These are phyloP conservation scores for Pichia cabralensis DNA, from an alignment of 805 yeast genomes.

Conservation along the genomic window DNA sequence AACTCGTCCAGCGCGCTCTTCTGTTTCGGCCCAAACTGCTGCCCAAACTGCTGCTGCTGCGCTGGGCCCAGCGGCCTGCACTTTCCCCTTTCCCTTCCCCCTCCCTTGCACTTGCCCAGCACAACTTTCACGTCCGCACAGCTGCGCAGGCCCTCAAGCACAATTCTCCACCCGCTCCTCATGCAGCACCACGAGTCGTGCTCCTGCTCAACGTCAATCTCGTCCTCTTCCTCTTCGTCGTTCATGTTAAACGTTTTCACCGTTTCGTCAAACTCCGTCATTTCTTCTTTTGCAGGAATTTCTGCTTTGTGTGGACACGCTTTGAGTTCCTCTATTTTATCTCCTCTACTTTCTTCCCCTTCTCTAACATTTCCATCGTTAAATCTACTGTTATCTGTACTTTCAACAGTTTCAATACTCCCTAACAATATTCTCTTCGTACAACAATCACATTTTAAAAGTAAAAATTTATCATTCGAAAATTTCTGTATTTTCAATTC, in stretches of 20 bases:
- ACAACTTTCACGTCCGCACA: not conserved
- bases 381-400: too few relatives aligned
- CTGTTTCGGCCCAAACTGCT: too few relatives aligned
- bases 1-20: too few relatives aligned
- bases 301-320: slow-evolving; percentile 23
- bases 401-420: not conserved
- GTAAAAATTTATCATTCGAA: slow-evolving; percentile 16
- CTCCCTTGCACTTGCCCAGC: not conserved
- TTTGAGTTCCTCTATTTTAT: slow-evolving; percentile 12
- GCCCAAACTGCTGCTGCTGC: too few relatives aligned
- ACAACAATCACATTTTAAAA: slow-evolving; percentile 27
- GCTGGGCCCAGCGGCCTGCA: too few relatives aligned
- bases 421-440: slow-evolving; percentile 25
- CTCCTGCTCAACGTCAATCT: slow-evolving; percentile 24
- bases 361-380: too few relatives aligned
- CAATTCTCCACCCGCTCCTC: slow-evolving; percentile 8
- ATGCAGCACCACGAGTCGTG: slow-evolving; percentile 32
- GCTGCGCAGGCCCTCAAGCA: slow-evolving; percentile 5
- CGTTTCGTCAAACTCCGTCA: slow-evolving; percentile 10
- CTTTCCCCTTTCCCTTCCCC: too few relatives aligned
- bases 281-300: slow-evolving; percentile 8
- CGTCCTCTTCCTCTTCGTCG: slow-evolving; percentile 14
- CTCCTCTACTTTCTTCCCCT: not conserved
- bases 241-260: not conserved
- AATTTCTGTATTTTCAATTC: slow-evolving; percentile 21